phyloP scores from a whole-genome alignment of 768 basidiomycete species.

The Termitomyces sp. region DNA sequence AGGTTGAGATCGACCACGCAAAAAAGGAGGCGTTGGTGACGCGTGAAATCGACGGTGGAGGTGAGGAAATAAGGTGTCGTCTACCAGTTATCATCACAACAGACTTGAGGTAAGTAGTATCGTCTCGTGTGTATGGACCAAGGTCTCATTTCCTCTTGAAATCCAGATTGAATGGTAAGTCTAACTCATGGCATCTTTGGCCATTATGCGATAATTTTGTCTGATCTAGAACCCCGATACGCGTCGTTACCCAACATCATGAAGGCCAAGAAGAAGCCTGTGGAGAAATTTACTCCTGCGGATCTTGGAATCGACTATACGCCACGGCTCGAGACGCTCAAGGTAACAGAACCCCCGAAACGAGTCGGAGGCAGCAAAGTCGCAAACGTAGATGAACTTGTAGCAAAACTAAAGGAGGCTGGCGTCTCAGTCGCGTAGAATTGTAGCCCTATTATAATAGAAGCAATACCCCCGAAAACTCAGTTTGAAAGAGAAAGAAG shows the following conservation, averaged over 20 bases:
- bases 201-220: slow-evolving; percentile 1
- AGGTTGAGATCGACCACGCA: slow-evolving; percentile 63
- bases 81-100: slow-evolving; percentile 89
- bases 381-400: slow-evolving; percentile 81
- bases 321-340: slow-evolving; percentile 79
- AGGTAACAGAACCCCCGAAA: slow-evolving; percentile 85
- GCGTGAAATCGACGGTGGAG: slow-evolving; percentile 92
- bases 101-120: slow-evolving; percentile 69
- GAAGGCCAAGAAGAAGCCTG: slow-evolving; percentile 99
- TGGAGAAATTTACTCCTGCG: slow-evolving; percentile 74
- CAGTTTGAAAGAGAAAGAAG: not conserved
- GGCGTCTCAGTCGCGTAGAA: slow-evolving; percentile 46
- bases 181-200: not conserved
- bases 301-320: slow-evolving; percentile 84
- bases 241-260: slow-evolving; percentile 97
- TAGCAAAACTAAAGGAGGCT: slow-evolving; percentile 85
- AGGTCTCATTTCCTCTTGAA: not conserved
- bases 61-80: slow-evolving; percentile 73
- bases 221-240: slow-evolving; percentile 78
- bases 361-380: slow-evolving; percentile 94
- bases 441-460: not conserved
- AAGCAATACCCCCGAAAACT: not conserved
- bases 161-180: slow-evolving; percentile 66
- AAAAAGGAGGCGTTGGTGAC: slow-evolving; percentile 67
- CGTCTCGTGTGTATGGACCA: not conserved